phyloP scores from a whole-genome alignment of 2,329 filamentous ascomycete species.

The Colletotrichum somersetense region DNA sequence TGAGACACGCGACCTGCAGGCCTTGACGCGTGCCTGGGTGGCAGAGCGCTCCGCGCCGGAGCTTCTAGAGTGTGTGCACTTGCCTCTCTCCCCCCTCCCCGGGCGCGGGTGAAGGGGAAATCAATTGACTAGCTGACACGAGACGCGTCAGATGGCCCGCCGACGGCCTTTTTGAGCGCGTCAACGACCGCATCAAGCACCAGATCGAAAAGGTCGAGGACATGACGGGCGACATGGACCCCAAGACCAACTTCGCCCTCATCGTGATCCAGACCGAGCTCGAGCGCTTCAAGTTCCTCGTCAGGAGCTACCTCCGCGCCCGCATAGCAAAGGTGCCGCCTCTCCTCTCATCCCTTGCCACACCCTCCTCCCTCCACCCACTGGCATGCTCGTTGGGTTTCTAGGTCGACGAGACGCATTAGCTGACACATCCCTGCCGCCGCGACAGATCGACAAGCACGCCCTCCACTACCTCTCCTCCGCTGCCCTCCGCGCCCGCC shows the following conservation, averaged over 20 bases:
- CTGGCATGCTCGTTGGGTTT: not conserved
- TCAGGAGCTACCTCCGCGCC: constrained; percentile 84
- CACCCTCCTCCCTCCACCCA: too few relatives aligned
- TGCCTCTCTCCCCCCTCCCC: not conserved
- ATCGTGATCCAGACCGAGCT: constrained; percentile 98
- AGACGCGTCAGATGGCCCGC: constrained; percentile 69
- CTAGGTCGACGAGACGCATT: not conserved
- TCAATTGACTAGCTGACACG: not conserved
- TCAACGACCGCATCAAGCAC: constrained; percentile 77
- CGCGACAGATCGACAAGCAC: constrained; percentile 77
- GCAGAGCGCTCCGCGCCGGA: constrained; percentile 92
- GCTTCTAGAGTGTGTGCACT: constrained; percentile 76
- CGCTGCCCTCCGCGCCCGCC: constrained; percentile 66
- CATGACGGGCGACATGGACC: constrained; percentile 87
- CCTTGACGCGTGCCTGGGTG: constrained; percentile 91
- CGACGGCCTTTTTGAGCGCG: constrained; percentile 82
- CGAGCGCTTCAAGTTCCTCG: constrained; percentile 91
- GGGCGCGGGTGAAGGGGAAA: not conserved
- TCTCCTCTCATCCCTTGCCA: constrained; percentile 4
- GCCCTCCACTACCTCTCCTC: constrained; percentile 78
- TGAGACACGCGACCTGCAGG: constrained; percentile 83
- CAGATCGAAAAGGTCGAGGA: constrained; percentile 81
- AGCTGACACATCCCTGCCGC: constrained; percentile 5
- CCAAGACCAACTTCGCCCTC: constrained; percentile 90
- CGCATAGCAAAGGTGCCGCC: constrained; percentile 83